Evolutionary conservation across 2,329 filamentous ascomycete genomes (phyloP), one percentile per base, ranked within the genome.

Genomic region (Colletotrichum lindemuthianum): DNA sequence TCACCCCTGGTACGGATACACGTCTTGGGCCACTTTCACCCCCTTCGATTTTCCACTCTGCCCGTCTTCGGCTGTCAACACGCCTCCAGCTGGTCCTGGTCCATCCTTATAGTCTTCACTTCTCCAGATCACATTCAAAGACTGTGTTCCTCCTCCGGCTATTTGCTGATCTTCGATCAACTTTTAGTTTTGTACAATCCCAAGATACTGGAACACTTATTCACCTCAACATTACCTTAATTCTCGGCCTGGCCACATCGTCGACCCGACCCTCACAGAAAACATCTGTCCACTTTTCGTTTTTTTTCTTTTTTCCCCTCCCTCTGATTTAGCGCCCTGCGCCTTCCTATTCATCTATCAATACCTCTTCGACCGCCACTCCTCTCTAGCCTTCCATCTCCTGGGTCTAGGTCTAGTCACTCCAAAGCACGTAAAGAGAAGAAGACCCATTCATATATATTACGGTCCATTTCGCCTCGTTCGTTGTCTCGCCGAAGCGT

Each of bases 151-250:
- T 49, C 58, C 57, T 24, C 47, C 50, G 61, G 47, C 52, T 61
- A 45, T 61, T 9, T 65, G 45, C 57, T 54, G 58, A 65, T 65
- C 51, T 61, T 61, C 58, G 51, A 51, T 51, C 61, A 41, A 50
- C 32, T 65, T 40, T 50, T 60, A 49, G 45, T 60, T 54, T 10
- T 52, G 9, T 55, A 36, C 39, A 54, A 50, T 50, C 60, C 45
- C 34, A 50, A 49, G 37, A 50, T 47, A 50, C 55, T 47, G 37
- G 47, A 52, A 37, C 32, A 43, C 50, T 16, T 15, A 7, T 8
- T 43, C 41, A 43, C 41, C 41, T n/a, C 41, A 43, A 43, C 41
- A 6, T 13, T 49, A 59, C 43, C 61, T 51, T 55, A 41, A 43
- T 56, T 41, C 61, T 39, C 48, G 45, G 55, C 45, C 55, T 37